A percentile compares a stretch with the other conserved stretches of the same genome.
These are phyloP conservation scores for Saccharomycopsis sp. DNA, from an alignment of 805 yeast genomes.

Conservation along the genomic window DNA sequence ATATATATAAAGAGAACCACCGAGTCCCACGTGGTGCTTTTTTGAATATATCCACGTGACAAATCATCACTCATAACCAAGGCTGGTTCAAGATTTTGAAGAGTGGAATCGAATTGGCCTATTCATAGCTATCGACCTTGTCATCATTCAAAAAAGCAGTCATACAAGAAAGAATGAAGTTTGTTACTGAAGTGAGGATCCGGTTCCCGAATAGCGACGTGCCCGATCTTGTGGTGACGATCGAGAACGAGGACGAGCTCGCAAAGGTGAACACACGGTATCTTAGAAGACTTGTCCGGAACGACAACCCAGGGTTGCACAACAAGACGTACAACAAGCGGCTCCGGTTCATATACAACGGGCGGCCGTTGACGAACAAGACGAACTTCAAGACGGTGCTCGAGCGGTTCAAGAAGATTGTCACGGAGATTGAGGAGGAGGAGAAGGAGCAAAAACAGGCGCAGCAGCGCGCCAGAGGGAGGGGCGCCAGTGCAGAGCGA, in stretches of 20 bases:
- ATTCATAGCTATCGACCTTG: no score
- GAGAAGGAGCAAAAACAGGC: slow-evolving; percentile 5
- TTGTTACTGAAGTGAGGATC: no score
- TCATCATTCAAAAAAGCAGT: no score
- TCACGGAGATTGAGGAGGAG: slow-evolving; percentile 17
- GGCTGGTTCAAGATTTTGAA: no score
- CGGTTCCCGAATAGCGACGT: slow-evolving; percentile 38
- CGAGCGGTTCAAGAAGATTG: slow-evolving; percentile 33
- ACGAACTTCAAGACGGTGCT: slow-evolving; percentile 48
- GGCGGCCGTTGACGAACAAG: slow-evolving; percentile 50
- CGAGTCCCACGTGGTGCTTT: no score
- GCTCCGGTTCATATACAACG: slow-evolving; percentile 59
- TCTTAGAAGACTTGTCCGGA: slow-evolving; percentile 37
- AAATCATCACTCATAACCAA: no score
- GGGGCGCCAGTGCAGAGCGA: slow-evolving; percentile 3
- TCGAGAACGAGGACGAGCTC: slow-evolving; percentile 25
- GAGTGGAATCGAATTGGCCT: no score
- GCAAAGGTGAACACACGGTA: slow-evolving; percentile 30
- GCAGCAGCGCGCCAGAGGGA: slow-evolving; percentile 1
- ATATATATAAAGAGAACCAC: no score
- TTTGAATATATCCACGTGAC: no score
- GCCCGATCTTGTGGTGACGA: slow-evolving; percentile 34
- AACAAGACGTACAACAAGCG: slow-evolving; percentile 35
- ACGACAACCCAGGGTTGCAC: slow-evolving; percentile 22
- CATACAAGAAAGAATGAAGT: no score